These are phyloP conservation scores for Daedalea quercina DNA, from an alignment of 768 basidiomycete genomes.

Conservation along the genomic window DNA sequence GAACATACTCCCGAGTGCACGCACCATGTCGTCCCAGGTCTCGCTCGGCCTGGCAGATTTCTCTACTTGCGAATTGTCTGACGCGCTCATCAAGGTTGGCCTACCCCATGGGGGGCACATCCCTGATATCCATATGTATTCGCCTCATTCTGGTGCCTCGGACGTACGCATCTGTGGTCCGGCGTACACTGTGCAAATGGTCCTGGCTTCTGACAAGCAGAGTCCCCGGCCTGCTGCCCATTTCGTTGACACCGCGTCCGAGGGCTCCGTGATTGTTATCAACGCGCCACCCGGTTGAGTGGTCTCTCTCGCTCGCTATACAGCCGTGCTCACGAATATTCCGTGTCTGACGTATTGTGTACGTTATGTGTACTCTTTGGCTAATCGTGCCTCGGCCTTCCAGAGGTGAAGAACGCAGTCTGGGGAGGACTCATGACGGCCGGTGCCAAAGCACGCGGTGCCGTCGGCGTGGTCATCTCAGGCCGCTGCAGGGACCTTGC, in stretches of 20 bases:
- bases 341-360: background rate
- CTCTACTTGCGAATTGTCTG: conserved; percentile 82
- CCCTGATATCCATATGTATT: conserved; percentile 64
- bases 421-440: conserved; percentile 94
- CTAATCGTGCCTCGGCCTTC: background rate
- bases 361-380: background rate
- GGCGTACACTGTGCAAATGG: conserved; percentile 87
- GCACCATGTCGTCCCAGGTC: conserved; percentile 17
- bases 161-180: conserved; percentile 58
- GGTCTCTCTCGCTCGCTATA: conserved; percentile 3
- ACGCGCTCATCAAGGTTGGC: conserved; percentile 79
- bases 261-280: conserved; percentile 65
- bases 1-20: background rate
- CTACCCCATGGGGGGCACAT: conserved; percentile 68
- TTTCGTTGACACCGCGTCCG: conserved; percentile 74
- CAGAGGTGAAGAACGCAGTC: conserved; percentile 73
- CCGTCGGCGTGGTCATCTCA: conserved; percentile 72
- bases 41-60: conserved; percentile 27
- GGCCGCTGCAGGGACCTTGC: conserved; percentile 80
- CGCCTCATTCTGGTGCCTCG: conserved; percentile 29
- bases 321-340: background rate
- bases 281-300: conserved; percentile 62
- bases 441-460: conserved; percentile 66
- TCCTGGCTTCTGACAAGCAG: conserved; percentile 44
- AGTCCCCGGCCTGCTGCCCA: conserved; percentile 64